Evolutionary conservation across 1,284 basidiomycete genomes (phyloP).

Genomic region (Leccinum insolens): DNA sequence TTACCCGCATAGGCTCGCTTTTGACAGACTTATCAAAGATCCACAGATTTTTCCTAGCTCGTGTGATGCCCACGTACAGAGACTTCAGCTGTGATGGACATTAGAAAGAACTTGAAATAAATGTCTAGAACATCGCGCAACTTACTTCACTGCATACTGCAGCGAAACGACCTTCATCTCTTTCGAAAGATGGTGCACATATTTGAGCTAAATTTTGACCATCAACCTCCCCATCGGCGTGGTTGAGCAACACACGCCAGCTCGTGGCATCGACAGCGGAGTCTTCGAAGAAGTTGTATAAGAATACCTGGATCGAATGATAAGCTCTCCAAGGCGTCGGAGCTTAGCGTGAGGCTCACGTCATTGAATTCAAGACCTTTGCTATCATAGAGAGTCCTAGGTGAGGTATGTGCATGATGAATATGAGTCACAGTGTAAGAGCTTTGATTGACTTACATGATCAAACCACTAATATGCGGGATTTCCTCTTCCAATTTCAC

Average conservation of each 20-base stretch:
- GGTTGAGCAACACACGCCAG: slow-evolving; percentile 64
- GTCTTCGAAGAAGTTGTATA: slow-evolving; percentile 75
- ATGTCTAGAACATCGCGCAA: background rate
- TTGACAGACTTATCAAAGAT: slow-evolving; percentile 63
- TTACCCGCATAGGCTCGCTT: slow-evolving; percentile 60
- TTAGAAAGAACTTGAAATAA: background rate
- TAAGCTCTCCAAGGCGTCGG: slow-evolving; percentile 2
- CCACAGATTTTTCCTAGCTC: slow-evolving; percentile 70
- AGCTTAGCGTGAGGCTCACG: slow-evolving; percentile 36
- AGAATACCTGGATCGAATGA: slow-evolving; percentile 50
- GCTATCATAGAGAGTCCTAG: slow-evolving; percentile 71
- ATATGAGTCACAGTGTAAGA: background rate
- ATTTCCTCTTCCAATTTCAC: slow-evolving; percentile 53
- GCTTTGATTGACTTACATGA: slow-evolving; percentile 49
- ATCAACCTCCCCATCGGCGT: slow-evolving; percentile 29
- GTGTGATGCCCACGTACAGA: slow-evolving; percentile 71
- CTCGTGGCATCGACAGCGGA: slow-evolving; percentile 51
- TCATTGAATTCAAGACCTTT: slow-evolving; percentile 79
- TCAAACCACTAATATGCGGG: slow-evolving; percentile 59
- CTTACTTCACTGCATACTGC: slow-evolving; percentile 61
- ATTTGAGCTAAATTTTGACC: slow-evolving; percentile 17
- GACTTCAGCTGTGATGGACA: slow-evolving; percentile 54
- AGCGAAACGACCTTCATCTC: slow-evolving; percentile 53
- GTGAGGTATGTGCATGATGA: background rate
- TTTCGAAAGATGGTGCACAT: slow-evolving; percentile 49